Percentiles rank a stretch among this genome's conserved stretches.
phyloP scores from a whole-genome alignment of 495 filamentous ascomycete genomes.

The Aspergillus indologenus region DNA sequence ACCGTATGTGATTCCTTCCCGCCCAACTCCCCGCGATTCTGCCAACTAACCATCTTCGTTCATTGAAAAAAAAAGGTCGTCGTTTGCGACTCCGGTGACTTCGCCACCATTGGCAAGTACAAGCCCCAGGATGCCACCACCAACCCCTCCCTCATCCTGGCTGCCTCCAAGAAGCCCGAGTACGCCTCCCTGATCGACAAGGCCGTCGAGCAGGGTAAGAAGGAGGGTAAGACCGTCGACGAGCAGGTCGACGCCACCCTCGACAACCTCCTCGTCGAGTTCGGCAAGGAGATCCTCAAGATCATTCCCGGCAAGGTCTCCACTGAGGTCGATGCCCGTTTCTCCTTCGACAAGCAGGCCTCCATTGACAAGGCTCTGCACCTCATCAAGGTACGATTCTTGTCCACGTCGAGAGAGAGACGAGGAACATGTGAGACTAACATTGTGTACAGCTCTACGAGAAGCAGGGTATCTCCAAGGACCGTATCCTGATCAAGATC shows the following conservation, averaged over 20 bases:
- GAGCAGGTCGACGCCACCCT: conserved; percentile 77
- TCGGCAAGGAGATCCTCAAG: conserved; percentile 94
- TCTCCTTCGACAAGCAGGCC: conserved; percentile 91
- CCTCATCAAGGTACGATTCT: conserved; percentile 78
- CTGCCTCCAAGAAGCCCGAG: conserved; percentile 95
- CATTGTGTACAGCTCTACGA: conserved; percentile 73
- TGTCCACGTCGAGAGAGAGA: neutral
- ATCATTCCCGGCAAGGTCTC: conserved; percentile 98
- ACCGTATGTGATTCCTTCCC: conserved; percentile 73
- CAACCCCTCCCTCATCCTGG: conserved; percentile 97
- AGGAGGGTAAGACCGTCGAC: conserved; percentile 60
- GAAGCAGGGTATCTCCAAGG: conserved; percentile 83
- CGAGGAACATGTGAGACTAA: conserved; percentile 15
- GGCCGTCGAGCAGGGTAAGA: conserved; percentile 82
- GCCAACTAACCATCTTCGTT: conserved; percentile 15
- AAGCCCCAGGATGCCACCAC: conserved; percentile 99
- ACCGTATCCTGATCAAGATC: conserved; percentile 70
- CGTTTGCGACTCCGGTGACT: conserved; percentile 30
- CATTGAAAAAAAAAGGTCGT: conserved; percentile 19
- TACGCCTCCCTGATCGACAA: conserved; percentile 90
- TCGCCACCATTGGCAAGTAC: conserved; percentile 93
- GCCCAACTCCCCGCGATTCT: conserved; percentile 13
- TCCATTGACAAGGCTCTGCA: conserved; percentile 95
- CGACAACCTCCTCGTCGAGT: conserved; percentile 94
- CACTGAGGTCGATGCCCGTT: conserved; percentile 94